Percentiles rank a stretch among this genome's conserved stretches.
Conservation (phyloP, 129 eudicot species). For the Ambrosia artemisiifolia region DNA sequence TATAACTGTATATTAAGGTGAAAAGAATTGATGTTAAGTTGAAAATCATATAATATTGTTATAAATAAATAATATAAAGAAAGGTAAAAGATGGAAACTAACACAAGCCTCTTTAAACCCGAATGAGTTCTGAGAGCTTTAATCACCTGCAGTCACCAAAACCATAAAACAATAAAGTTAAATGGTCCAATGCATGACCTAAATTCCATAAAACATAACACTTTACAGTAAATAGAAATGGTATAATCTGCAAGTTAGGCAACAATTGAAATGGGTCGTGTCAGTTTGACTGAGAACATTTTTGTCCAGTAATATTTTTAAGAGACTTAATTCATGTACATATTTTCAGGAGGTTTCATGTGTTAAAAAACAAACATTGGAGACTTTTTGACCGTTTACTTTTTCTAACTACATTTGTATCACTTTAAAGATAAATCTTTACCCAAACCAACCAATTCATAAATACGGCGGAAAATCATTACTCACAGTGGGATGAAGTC, state of each 20-base stretch:
- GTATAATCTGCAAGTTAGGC: neutral
- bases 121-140: conserved; percentile 90
- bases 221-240: neutral
- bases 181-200: neutral
- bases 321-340: neutral
- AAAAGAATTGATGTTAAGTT: conserved; percentile 4
- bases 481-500: conserved; percentile 97
- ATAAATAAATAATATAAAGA: neutral
- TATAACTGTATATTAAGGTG: conserved; percentile 53
- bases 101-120: conserved; percentile 85
- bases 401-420: neutral
- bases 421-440: neutral
- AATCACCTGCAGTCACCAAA: conserved; percentile 55
- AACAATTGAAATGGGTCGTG: neutral
- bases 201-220: neutral
- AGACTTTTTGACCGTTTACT: neutral
- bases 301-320: neutral
- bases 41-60: neutral
- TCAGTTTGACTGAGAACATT: neutral
- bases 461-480: neutral
- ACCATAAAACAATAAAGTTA: neutral
- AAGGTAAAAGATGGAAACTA: conserved; percentile 26
- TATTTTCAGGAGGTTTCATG: neutral
- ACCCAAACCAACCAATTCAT: neutral
- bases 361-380: neutral